A percentile compares a stretch with the other conserved stretches of the same genome.
These are phyloP conservation scores for Nothophytophthora sp. DNA, from an alignment of 352 stramenopile genomes.

Conservation along the genomic window DNA sequence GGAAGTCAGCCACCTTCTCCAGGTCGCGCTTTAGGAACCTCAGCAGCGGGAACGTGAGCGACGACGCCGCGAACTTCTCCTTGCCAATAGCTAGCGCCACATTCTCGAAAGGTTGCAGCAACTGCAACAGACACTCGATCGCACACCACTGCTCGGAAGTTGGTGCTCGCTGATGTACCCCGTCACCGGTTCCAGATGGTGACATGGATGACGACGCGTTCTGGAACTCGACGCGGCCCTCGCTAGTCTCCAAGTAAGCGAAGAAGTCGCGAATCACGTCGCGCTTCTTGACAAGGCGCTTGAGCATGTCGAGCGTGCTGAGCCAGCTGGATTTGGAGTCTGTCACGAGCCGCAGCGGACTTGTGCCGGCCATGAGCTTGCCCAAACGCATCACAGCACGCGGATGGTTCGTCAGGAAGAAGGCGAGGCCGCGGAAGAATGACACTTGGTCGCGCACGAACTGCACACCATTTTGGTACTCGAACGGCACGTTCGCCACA, in stretches of 20 bases:
- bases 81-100: slow-evolving; percentile 41
- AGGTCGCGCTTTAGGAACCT: slow-evolving; percentile 50
- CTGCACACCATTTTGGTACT: slow-evolving; percentile 35
- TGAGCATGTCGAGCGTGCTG: slow-evolving; percentile 52
- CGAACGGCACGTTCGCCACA: slow-evolving; percentile 28
- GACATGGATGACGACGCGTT: slow-evolving; percentile 13
- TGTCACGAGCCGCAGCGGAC: slow-evolving; percentile 37
- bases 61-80: slow-evolving; percentile 43
- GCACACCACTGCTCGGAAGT: slow-evolving; percentile 38
- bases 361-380: slow-evolving; percentile 38
- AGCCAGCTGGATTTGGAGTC: slow-evolving; percentile 47
- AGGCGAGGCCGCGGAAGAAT: slow-evolving; percentile 41
- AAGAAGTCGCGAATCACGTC: slow-evolving; percentile 48
- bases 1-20: slow-evolving; percentile 44
- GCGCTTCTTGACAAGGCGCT: slow-evolving; percentile 37
- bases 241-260: slow-evolving; percentile 38
- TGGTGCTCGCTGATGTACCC: slow-evolving; percentile 21
- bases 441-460: slow-evolving; percentile 38
- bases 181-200: slow-evolving; percentile 2
- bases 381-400: slow-evolving; percentile 37
- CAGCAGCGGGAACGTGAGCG: slow-evolving; percentile 39
- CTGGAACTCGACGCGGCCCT: slow-evolving; percentile 39
- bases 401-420: slow-evolving; percentile 50
- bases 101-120: slow-evolving; percentile 52
- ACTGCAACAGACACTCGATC: slow-evolving; percentile 39